Evolutionary conservation across 1,139 yeast species (phyloP).

Genomic region (Debaryomycetaceae sp.): DNA sequence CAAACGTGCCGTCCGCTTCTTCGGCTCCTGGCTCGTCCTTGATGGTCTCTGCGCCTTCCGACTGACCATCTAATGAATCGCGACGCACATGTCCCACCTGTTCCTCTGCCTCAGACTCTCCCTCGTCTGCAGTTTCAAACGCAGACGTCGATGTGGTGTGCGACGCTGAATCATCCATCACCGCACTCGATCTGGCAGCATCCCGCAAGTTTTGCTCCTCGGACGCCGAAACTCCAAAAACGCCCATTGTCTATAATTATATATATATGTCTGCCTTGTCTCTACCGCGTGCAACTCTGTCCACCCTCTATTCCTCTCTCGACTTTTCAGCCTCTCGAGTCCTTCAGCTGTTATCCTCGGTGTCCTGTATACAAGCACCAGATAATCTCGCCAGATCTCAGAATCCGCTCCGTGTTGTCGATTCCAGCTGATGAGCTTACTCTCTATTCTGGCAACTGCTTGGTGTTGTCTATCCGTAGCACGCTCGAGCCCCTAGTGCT

Average conservation of each 20-base stretch:
- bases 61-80: neutral
- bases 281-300: no score
- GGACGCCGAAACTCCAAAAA: slow-evolving; percentile 33
- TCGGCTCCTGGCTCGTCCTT: neutral
- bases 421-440: no score
- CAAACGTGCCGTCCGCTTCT: neutral
- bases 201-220: slow-evolving; percentile 39
- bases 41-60: neutral
- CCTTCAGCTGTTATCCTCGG: no score
- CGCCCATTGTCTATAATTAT: slow-evolving; percentile 17
- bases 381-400: no score
- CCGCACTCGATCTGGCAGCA: slow-evolving; percentile 19
- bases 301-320: no score
- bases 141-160: slow-evolving; percentile 18
- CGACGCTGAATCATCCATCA: slow-evolving; percentile 10
- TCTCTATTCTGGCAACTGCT: no score
- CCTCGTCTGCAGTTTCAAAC: slow-evolving; percentile 39
- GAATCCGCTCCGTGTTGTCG: no score
- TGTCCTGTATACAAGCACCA: no score
- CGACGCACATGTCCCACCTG: slow-evolving; percentile 5
- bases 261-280: no score
- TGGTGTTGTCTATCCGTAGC: no score
- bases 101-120: neutral
- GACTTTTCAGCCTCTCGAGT: no score
- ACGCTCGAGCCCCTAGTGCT: no score